Evolutionary conservation across 2,329 filamentous ascomycete genomes (phyloP).

Genomic region (Trichoderma simmonsii): DNA sequence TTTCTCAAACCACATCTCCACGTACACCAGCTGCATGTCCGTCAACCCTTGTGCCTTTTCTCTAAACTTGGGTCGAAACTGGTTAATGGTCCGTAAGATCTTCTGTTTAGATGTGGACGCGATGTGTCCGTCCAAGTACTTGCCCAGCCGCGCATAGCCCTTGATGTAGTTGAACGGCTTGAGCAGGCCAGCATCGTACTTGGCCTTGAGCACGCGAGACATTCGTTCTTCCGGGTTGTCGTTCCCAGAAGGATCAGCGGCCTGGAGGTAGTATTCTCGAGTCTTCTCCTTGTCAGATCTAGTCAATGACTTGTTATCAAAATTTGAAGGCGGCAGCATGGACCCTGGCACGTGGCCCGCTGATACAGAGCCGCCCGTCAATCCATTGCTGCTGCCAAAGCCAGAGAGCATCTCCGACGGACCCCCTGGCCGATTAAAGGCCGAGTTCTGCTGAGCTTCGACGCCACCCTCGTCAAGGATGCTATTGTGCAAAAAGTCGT

Average conservation of each 20-base stretch:
- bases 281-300: slow-evolving; percentile 70
- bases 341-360: slow-evolving; percentile 32
- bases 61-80: slow-evolving; percentile 91
- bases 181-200: slow-evolving; percentile 90
- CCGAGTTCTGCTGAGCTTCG: slow-evolving; percentile 51
- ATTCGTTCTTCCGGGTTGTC: slow-evolving; percentile 89
- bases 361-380: slow-evolving; percentile 25
- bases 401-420: slow-evolving; percentile 49
- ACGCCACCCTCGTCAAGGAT: slow-evolving; percentile 78
- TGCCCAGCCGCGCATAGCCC: slow-evolving; percentile 83
- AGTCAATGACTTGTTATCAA: slow-evolving; percentile 51
- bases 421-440: slow-evolving; percentile 38
- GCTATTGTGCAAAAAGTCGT: slow-evolving; percentile 92
- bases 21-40: slow-evolving; percentile 88
- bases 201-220: slow-evolving; percentile 89
- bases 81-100: slow-evolving; percentile 85
- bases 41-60: slow-evolving; percentile 91
- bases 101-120: slow-evolving; percentile 79
- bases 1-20: slow-evolving; percentile 99
- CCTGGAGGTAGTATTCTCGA: slow-evolving; percentile 93
- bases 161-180: slow-evolving; percentile 99
- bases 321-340: slow-evolving; percentile 47
- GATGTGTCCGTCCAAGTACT: slow-evolving; percentile 89
- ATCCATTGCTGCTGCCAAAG: slow-evolving; percentile 41
- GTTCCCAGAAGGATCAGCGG: slow-evolving; percentile 85